Evolutionary conservation across 1,139 yeast species (phyloP), one percentile per base, ranked within the genome.

Genomic region (Eremothecium coryli): DNA sequence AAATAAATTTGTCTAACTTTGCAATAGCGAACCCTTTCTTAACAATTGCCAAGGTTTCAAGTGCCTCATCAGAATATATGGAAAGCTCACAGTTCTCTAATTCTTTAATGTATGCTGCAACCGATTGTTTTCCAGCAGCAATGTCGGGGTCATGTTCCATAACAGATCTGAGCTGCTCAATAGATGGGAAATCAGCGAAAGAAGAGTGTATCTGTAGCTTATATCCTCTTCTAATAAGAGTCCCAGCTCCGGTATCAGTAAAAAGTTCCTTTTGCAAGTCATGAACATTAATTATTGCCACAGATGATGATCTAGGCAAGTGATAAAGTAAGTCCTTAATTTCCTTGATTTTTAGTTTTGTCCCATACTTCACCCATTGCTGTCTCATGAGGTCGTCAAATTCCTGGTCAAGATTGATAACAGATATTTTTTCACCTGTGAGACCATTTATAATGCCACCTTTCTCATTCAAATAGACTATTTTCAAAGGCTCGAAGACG

Each of bases 211-310:
- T 78, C 39, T 80, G 63, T 47, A 90, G 71, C 64, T 85, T 85
- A 66, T 90, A 85, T 42, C 99, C 99, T 61, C 98, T 77, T 71
- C 98, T 81, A 52, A 90, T 86, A 66, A 90, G 71, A 34, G 99
- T 90, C 55, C 99, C 99, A 31, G 98, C 99, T 61, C 99, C 99
- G 11, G 95, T 82, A 58, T 93, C 98, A 33, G 99, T 90, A 64
- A 90, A 90, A 54, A 90, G 73, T 62, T 90, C 99, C 62, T 88
- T 90, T 64, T 93, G 98, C 53, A 90, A 71, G 58, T 90, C 97
- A 51, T 84, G 74, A 31, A 93, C 96, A 48, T 90, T 84, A 52
- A 90, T 90, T 56, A 90, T 90, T 29, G 99, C 98, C 34, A 90
- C 99, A 5, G 97, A 86, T 1, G 96, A 86, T 8, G 97, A 84